Base-by-base conservation (phyloP, 1,284 basidiomycete genomes). In the Spongiforma sp. region DNA sequence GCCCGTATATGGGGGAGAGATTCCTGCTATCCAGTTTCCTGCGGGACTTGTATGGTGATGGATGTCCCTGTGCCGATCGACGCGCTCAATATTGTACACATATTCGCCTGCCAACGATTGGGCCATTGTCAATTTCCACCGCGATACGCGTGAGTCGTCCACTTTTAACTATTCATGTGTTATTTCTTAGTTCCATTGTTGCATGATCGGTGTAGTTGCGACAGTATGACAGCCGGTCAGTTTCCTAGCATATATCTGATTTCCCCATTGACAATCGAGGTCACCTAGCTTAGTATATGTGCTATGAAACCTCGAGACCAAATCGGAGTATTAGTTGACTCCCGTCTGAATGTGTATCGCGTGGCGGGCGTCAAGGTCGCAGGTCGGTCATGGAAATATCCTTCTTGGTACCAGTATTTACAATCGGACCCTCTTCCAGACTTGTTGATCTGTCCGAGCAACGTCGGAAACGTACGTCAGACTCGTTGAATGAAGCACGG, bases 31-130 rank as follows among this genome's bases (percentile, higher is more conserved):
- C 17, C 84, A 65, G 10, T 90, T 90, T 72, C 68, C 81, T 3
- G 65, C 72, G 2, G 79, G 75, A 3, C 76, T 0, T 75, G 77
- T 24, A 68, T 69, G 32, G 71, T 71, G 26, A 65, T 71, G 0
- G 71, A 71, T 17, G 73, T 65, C 1, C 83, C 86, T 0, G 82
- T 82, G 1, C 69, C 78, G 0, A 72, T 83, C 3, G 69, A 79
- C 28, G 78, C 81, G 1, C 80, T 84, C 0, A 79, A 85, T 53
- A 81, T 89, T n/a, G n/a, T n/a, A n/a, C n/a, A 68, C 77, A 17
- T 91, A 91, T 73, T 79, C 84, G 0, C 69, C 69, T 0, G 86
- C 86, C 54, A 89, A 92, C 67, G 82, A 91, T 43, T 76, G 80
- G 61, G 82, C 79, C 4, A 83, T 81, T 66, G 85, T 86, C 52